Percentiles rank a stretch among this genome's conserved stretches.
phyloP scores from a whole-genome alignment of 345 rosid genomes.

The Euphorbia peplus region DNA sequence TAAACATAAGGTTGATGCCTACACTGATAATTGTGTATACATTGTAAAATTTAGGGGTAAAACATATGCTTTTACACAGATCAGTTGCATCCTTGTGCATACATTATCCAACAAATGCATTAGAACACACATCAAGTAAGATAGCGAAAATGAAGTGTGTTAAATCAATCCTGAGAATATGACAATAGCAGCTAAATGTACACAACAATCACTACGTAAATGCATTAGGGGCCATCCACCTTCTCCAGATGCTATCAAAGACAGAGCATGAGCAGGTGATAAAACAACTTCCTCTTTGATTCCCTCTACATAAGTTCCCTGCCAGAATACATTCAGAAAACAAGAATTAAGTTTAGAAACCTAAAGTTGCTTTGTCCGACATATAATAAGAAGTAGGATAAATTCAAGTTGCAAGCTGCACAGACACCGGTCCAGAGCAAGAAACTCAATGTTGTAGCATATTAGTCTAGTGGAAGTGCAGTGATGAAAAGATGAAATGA shows the following conservation, averaged over 20 bases:
- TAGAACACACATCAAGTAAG: slow-evolving; percentile 7
- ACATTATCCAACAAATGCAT: not conserved
- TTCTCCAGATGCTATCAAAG: slow-evolving; percentile 96
- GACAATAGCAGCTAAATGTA: slow-evolving; percentile 3
- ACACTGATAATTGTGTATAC: not conserved
- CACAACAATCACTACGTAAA: not conserved
- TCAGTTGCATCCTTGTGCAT: not conserved
- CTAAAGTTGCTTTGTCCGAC: slow-evolving; percentile 8
- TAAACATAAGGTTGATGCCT: not conserved
- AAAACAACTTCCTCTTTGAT: slow-evolving; percentile 94
- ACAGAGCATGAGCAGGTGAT: slow-evolving; percentile 95
- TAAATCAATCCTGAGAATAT: not conserved
- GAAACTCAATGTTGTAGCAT: not conserved
- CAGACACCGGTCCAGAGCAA: not conserved
- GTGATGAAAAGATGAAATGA: not conserved
- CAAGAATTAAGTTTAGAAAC: not conserved
- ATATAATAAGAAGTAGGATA: slow-evolving; percentile 17
- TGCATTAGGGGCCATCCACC: slow-evolving; percentile 36
- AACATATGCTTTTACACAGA: slow-evolving; percentile 2
- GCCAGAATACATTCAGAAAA: slow-evolving; percentile 23
- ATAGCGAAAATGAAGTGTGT: not conserved
- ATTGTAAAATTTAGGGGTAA: not conserved
- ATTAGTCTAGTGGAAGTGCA: not conserved
- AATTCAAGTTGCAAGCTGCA: slow-evolving; percentile 7
- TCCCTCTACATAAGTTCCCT: slow-evolving; percentile 91